These are phyloP conservation scores for Hypsizygus marmoreus DNA, from an alignment of 768 basidiomycete genomes.

Conservation along the genomic window DNA sequence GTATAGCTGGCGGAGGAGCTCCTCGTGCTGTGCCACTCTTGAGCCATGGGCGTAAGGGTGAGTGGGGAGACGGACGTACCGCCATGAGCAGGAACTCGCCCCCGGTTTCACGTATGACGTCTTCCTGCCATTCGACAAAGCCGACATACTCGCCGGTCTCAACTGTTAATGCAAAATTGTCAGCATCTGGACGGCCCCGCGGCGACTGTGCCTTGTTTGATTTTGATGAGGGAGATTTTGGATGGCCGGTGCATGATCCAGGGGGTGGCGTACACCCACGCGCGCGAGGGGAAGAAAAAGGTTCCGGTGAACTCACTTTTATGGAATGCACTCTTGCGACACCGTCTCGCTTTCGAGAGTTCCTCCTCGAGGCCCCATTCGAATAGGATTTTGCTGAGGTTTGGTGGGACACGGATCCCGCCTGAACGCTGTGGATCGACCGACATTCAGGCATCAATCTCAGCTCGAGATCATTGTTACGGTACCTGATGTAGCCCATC, in stretches of 20 bases:
- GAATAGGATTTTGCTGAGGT: constrained; percentile 49
- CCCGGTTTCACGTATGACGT: constrained; percentile 48
- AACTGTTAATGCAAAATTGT: constrained; percentile 35
- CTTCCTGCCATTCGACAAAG: constrained; percentile 48
- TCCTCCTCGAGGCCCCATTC: constrained; percentile 52
- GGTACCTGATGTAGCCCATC: constrained; percentile 33
- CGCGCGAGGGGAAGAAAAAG: too few relatives aligned
- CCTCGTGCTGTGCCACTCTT: constrained; percentile 38
- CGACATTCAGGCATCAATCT: too few relatives aligned
- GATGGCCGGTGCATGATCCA: too few relatives aligned
- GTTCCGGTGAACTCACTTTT: constrained; percentile 40
- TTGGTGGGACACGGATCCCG: constrained; percentile 54
- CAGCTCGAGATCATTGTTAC: constrained; percentile 7
- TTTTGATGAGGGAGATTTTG: too few relatives aligned
- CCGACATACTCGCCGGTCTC: constrained; percentile 45
- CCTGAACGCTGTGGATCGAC: constrained; percentile 33
- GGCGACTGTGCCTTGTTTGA: too few relatives aligned
- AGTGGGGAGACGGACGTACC: constrained; percentile 29
- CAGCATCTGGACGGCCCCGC: background rate
- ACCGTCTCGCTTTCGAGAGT: constrained; percentile 33
- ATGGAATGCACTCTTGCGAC: constrained; percentile 35
- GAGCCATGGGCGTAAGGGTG: background rate
- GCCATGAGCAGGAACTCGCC: constrained; percentile 53
- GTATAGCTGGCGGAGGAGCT: constrained; percentile 46
- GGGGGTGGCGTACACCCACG: too few relatives aligned